Percentiles rank a stretch among this genome's conserved stretches.
phyloP scores from a whole-genome alignment of 2,329 filamentous ascomycete genomes.

The Sclerotinia trifoliorum region DNA sequence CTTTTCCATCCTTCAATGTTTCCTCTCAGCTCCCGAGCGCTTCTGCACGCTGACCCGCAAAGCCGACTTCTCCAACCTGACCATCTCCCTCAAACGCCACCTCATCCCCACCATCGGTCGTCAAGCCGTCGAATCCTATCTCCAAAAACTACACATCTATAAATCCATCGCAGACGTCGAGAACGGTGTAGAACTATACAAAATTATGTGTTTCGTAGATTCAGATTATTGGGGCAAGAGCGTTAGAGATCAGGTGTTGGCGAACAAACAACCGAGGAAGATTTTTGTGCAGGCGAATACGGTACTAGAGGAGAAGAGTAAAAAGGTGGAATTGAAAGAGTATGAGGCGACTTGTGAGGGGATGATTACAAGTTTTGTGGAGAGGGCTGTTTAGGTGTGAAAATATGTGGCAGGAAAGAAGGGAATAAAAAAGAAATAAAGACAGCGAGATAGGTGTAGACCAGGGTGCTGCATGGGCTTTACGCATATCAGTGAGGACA shows the following conservation, averaged over 20 bases:
- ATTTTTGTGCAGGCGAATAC: constrained; percentile 96
- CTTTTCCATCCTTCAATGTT: constrained; percentile 81
- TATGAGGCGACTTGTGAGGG: constrained; percentile 80
- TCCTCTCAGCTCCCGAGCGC: constrained; percentile 80
- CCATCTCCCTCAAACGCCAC: constrained; percentile 76
- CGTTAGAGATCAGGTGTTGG: constrained; percentile 72
- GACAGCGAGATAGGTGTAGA: not conserved
- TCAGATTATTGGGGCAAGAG: constrained; percentile 79
- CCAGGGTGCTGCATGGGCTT: not conserved
- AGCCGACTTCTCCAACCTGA: constrained; percentile 74
- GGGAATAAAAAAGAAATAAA: not conserved
- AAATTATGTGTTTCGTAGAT: constrained; percentile 78
- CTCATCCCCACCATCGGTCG: constrained; percentile 85
- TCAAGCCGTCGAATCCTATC: constrained; percentile 76
- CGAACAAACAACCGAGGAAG: constrained; percentile 79
- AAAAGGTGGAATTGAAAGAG: constrained; percentile 75
- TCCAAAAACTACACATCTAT: constrained; percentile 90
- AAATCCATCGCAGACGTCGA: constrained; percentile 85
- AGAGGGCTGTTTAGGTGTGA: constrained; percentile 45
- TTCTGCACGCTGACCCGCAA: constrained; percentile 76
- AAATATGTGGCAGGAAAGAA: not conserved
- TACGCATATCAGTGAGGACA: not conserved
- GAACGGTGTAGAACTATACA: constrained; percentile 75
- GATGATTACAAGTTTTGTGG: constrained; percentile 79
- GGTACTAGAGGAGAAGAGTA: constrained; percentile 63